These are phyloP conservation scores for Boletales sp. DNA, from an alignment of 768 basidiomycete genomes.

Conservation along the genomic window DNA sequence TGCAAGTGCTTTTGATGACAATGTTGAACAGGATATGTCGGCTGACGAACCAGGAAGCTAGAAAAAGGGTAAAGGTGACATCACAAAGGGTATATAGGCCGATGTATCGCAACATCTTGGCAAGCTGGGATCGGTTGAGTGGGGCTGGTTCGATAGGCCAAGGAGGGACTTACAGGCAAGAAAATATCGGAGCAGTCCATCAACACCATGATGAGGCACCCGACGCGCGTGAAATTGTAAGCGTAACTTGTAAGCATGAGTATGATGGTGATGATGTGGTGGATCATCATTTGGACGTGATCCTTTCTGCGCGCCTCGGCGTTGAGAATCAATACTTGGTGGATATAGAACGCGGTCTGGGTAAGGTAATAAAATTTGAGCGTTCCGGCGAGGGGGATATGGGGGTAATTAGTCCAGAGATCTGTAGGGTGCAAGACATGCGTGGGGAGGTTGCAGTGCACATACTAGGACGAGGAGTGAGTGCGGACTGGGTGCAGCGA, in stretches of 20 bases:
- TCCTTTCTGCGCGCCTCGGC: constrained; percentile 91
- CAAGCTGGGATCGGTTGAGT: constrained; percentile 49
- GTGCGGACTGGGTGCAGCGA: too few relatives aligned
- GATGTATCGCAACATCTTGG: constrained; percentile 94
- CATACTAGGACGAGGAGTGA: constrained; percentile 52
- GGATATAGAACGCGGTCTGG: constrained; percentile 85
- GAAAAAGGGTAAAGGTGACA: constrained; percentile 71
- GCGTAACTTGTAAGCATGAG: constrained; percentile 78
- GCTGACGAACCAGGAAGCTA: constrained; percentile 88
- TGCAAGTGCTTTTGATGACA: constrained; percentile 59
- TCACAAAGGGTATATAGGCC: constrained; percentile 64
- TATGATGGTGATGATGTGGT: constrained; percentile 85
- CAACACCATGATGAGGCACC: constrained; percentile 83
- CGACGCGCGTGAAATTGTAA: constrained; percentile 83
- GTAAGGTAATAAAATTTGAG: constrained; percentile 88
- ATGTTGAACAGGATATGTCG: constrained; percentile 79
- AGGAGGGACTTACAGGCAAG: constrained; percentile 64
- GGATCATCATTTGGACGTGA: constrained; percentile 93
- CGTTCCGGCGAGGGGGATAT: constrained; percentile 71
- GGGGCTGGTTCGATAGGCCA: neutral
- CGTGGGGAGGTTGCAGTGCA: constrained; percentile 71
- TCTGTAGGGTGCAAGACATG: constrained; percentile 56
- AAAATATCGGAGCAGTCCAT: constrained; percentile 97
- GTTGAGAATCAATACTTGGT: constrained; percentile 89
- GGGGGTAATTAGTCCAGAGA: constrained; percentile 81